phyloP scores from a whole-genome alignment of 2,329 filamentous ascomycete genomes.

The Dothidotthia symphoricarpi region DNA sequence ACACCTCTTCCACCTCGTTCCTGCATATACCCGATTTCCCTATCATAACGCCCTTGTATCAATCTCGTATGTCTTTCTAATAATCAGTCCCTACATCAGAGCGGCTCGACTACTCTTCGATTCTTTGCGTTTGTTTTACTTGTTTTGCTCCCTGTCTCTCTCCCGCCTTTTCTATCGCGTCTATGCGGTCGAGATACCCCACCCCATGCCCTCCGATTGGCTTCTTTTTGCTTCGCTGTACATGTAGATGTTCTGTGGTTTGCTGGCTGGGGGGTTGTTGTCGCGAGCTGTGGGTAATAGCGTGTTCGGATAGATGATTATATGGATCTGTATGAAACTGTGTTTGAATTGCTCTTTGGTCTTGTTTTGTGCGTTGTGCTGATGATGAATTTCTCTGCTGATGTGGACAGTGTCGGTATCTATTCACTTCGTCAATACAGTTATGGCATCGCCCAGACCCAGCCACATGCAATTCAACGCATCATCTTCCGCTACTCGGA shows the following conservation, averaged over 20 bases:
- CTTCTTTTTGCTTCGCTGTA: constrained; percentile 5
- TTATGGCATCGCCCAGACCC: too few relatives aligned
- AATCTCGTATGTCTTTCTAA: constrained; percentile 25
- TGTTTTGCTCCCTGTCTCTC: too few relatives aligned
- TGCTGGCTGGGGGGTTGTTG: neutral
- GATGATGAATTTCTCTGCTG: too few relatives aligned
- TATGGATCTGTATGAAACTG: constrained; percentile 23
- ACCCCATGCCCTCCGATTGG: constrained; percentile 13
- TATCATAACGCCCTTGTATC: constrained; percentile 22
- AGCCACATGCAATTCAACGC: too few relatives aligned
- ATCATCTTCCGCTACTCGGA: too few relatives aligned
- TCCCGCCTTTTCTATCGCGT: too few relatives aligned
- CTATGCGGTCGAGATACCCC: constrained; percentile 17
- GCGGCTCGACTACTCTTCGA: constrained; percentile 4
- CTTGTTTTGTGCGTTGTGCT: too few relatives aligned
- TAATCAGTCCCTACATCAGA: constrained; percentile 9
- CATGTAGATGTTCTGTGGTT: constrained; percentile 8
- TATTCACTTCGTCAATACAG: too few relatives aligned
- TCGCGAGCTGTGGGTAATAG: neutral
- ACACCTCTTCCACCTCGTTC: constrained; percentile 20
- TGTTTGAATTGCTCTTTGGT: neutral
- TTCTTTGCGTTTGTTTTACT: constrained; percentile 9
- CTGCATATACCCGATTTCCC: constrained; percentile 42
- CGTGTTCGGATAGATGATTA: constrained; percentile 15
- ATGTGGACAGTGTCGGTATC: too few relatives aligned